Base-by-base conservation (phyloP, 2,329 filamentous ascomycete species). In the Sarocladium oryzae region DNA sequence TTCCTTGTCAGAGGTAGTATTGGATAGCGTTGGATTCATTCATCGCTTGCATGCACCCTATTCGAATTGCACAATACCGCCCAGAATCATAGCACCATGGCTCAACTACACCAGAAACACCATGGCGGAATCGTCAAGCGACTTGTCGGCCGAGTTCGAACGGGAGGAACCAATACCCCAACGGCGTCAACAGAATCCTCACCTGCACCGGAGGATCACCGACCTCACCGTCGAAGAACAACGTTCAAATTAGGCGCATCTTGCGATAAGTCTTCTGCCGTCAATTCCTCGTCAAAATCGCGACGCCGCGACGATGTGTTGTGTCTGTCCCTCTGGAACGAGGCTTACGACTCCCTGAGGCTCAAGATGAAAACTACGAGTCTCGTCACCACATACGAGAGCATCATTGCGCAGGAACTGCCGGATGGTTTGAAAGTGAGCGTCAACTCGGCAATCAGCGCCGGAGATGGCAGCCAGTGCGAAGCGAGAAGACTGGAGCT, bases 351-450 rank as follows among this genome's bases (percentile, higher is more conserved):
- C 45, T 48, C 55, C 1, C 57, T 69, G 13, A 60, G 65, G 26
- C 59, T 63, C 41, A 60, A 62, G 10, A 55, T 58, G 11, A 56
- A 57, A 26, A 63, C 63, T 11, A 51, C 60, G 6, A 61, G 59
- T 7, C 61, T 69, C 9, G 66, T 68, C 2, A 53, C 63, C 10
- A 62, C 66, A 2, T 69, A 69, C 54, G 67, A 69, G 53, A 60
- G 56, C 49, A 69, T 69, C 43, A 57, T 69, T 40, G 58, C 63
- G 2, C 63, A 69, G 32, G 63, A 65, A 48, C 55, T 69, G 11
- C 65, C 67, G 11, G 62, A 66, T 40, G 51, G 58, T 20, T 52
- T 66, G 23, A 67, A 66, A 50, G 54, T 57, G 9, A 59, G 61
- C 15, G 55, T 63, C n/a, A 60, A 61, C 53, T 24, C 61, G 57